Conservation (phyloP, 2,329 filamentous ascomycete species). For the Hymenoscyphus linearis region DNA sequence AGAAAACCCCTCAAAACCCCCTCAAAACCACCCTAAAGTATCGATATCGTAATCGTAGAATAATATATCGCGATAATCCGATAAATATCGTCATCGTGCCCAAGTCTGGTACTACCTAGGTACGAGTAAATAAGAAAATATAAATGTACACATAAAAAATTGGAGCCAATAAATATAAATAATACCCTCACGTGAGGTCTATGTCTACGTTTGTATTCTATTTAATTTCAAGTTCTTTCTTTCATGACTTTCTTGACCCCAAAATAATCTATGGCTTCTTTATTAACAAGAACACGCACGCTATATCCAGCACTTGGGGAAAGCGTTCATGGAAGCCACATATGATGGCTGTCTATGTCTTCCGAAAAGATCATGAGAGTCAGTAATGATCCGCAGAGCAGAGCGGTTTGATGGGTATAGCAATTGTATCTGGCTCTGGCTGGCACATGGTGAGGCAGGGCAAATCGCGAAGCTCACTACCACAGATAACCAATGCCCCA, state of each 20-base stretch:
- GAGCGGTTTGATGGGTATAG: constrained; percentile 28
- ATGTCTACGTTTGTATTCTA: neutral
- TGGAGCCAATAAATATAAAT: neutral
- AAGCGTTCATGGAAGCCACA: constrained; percentile 27
- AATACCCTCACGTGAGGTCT: neutral
- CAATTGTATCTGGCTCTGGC: constrained; percentile 27
- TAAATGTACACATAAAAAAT: too few species aligned
- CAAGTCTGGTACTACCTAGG: too few species aligned
- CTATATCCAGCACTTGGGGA: constrained; percentile 32
- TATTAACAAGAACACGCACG: constrained; percentile 17
- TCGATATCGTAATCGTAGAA: too few species aligned
- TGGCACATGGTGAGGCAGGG: constrained; percentile 18
- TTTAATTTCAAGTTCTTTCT: neutral
- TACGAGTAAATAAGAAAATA: too few species aligned
- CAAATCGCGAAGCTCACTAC: constrained; percentile 18
- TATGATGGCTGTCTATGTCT: constrained; percentile 19
- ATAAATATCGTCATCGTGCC: too few species aligned
- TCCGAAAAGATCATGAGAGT: constrained; percentile 21
- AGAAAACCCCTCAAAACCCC: too few species aligned
- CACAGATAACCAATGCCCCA: constrained; percentile 18
- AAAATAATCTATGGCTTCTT: constrained; percentile 12
- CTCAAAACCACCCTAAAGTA: too few species aligned
- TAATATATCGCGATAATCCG: too few species aligned
- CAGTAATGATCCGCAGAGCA: constrained; percentile 21
- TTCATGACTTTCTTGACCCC: constrained; percentile 1